Base-by-base conservation (phyloP, 2,329 filamentous ascomycete genomes). In the Penicillium nordicum region DNA sequence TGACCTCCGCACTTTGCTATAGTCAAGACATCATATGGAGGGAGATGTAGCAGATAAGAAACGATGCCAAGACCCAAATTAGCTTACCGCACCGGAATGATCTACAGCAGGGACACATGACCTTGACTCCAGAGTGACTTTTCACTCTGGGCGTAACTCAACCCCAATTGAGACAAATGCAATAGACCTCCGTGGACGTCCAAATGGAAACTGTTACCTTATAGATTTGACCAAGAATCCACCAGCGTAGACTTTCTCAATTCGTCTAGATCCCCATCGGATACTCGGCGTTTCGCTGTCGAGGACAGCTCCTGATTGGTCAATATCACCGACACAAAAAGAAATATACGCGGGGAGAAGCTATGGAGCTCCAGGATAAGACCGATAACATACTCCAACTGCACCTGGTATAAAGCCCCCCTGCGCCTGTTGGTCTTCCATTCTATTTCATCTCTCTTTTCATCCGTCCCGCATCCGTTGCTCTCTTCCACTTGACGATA, bases 231-330 rank as follows among this genome's bases (percentile, higher is more conserved):
- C 47, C 41, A 53, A 37, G 36, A 55, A 55, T 46, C 53, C 54
- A 54, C 47, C 55, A 44, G 61, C 58, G 57, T 66, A 65, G 58
- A 65, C 64, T 54, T 66, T 61, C 63, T 64, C 48, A 50, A 64
- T 65, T 57, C 51, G 63, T 61, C 62, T 21, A 61, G 16, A 52
- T 49, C 57, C 23, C 42, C 48, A 57, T 49, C 52, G 41, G 50
- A 21, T 40, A 9, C 40, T 66, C 64, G 64, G 64, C 61, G 64
- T 58, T 64, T 65, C 50, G 30, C 8, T 6, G 2, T 30, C 14
- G 6, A 27, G 8, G 1, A 5, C 12, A n/a, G 11, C 7, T 5
- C 18, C 14, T 60, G 60, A 70, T 70, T 70, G 67, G 67, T 18
- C 27, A 9, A 45, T 46, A 47, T 36, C 64, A 57, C 67, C 67